phyloP scores from a whole-genome alignment of 2,329 filamentous ascomycete genomes.

The Colletotrichum sansevieriae region DNA sequence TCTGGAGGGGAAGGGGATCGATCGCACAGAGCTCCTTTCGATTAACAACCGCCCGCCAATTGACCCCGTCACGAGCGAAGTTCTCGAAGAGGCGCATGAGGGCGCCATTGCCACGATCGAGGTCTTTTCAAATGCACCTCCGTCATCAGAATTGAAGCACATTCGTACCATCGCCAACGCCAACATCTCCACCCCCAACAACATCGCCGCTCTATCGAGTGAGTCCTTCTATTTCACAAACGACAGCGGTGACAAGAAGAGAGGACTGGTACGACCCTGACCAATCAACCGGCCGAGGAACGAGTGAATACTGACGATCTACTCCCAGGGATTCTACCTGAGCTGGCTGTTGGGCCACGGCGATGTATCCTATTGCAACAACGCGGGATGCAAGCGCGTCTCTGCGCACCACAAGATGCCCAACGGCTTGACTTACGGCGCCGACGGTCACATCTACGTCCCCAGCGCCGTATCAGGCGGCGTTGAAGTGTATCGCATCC shows the following conservation, averaged over 20 bases:
- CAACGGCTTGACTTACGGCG: constrained; percentile 48
- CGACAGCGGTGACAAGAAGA: constrained; percentile 44
- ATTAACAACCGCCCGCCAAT: constrained; percentile 47
- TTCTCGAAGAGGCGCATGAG: constrained; percentile 75
- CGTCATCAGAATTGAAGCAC: constrained; percentile 43
- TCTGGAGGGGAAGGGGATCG: constrained; percentile 40
- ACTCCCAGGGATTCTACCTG: constrained; percentile 40
- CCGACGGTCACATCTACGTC: constrained; percentile 49
- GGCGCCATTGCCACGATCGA: constrained; percentile 67
- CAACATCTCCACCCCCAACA: constrained; percentile 46
- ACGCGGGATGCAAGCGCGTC: constrained; percentile 44
- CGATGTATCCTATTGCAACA: constrained; percentile 48
- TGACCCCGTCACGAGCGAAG: constrained; percentile 42
- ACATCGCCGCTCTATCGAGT: constrained; percentile 42
- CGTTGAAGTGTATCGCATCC: constrained; percentile 42
- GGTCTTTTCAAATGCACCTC: constrained; percentile 50
- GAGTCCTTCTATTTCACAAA: constrained; percentile 46
- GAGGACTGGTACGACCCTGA: constrained; percentile 40
- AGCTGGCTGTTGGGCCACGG: constrained; percentile 45
- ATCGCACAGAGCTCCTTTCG: constrained; percentile 43
- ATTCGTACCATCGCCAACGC: constrained; percentile 44
- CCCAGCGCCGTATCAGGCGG: constrained; percentile 45
- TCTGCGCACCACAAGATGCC: constrained; percentile 46
- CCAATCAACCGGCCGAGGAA: no score
- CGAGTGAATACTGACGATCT: not conserved